These are phyloP conservation scores for Trichophyton simii DNA, from an alignment of 2,329 filamentous ascomycete genomes.

Conservation along the genomic window DNA sequence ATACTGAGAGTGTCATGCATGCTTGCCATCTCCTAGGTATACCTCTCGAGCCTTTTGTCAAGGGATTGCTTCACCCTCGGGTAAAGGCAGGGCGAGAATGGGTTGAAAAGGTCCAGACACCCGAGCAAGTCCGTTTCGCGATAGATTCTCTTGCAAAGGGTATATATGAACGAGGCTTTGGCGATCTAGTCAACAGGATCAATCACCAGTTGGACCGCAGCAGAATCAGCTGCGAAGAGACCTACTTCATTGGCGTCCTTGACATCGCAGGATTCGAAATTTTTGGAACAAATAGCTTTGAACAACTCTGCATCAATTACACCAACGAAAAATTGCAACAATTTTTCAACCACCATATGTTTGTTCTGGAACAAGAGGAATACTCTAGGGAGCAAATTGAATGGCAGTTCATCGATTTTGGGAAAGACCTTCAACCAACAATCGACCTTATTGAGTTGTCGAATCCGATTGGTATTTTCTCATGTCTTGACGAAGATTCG, in stretches of 20 bases:
- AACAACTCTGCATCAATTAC: slow-evolving; percentile 98
- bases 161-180: slow-evolving; percentile 93
- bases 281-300: slow-evolving; percentile 96
- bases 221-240: slow-evolving; percentile 71
- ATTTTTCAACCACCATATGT: slow-evolving; percentile 99
- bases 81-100: slow-evolving; percentile 95
- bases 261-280: slow-evolving; percentile 99
- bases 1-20: slow-evolving; percentile 59
- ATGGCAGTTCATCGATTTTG: slow-evolving; percentile 99
- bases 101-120: slow-evolving; percentile 97
- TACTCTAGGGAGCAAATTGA: slow-evolving; percentile 96
- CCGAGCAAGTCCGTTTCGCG: slow-evolving; percentile 82
- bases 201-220: slow-evolving; percentile 84
- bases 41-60: slow-evolving; percentile 68
- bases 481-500: slow-evolving; percentile 90
- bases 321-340: slow-evolving; percentile 98
- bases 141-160: slow-evolving; percentile 90
- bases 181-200: slow-evolving; percentile 81
- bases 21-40: slow-evolving; percentile 80
- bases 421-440: slow-evolving; percentile 88
- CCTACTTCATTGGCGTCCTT: slow-evolving; percentile 90
- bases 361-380: slow-evolving; percentile 95
- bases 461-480: slow-evolving; percentile 97
- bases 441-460: slow-evolving; percentile 94
- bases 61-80: slow-evolving; percentile 77